These are phyloP conservation scores for Colletotrichum gloeosporioides DNA, from an alignment of 2,329 filamentous ascomycete species.

Conservation along the genomic window DNA sequence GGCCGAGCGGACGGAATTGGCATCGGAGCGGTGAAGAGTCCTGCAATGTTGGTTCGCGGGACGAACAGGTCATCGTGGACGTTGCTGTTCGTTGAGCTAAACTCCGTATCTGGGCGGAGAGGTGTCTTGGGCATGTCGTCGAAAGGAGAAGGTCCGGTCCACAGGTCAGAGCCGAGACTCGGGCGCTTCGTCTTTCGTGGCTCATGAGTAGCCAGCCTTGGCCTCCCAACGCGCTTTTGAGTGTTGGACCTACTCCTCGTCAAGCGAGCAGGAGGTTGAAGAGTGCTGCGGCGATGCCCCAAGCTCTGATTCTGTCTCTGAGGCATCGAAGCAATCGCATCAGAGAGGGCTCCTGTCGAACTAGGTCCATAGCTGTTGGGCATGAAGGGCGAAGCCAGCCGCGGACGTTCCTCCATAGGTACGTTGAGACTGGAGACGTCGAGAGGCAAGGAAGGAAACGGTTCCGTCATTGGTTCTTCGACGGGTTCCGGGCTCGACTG, in stretches of 20 bases:
- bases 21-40: constrained; percentile 36
- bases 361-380: constrained; percentile 67
- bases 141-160: constrained; percentile 47
- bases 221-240: constrained; percentile 54
- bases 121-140: constrained; percentile 25
- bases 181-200: constrained; percentile 56
- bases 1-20: neutral
- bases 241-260: constrained; percentile 56
- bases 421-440: constrained; percentile 20
- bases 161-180: constrained; percentile 60
- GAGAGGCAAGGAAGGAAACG: constrained; percentile 1
- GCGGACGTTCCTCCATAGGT: constrained; percentile 32
- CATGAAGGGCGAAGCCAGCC: constrained; percentile 60
- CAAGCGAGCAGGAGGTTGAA: constrained; percentile 60
- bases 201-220: constrained; percentile 50
- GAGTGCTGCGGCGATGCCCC: constrained; percentile 52
- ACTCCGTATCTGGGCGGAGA: constrained; percentile 30
- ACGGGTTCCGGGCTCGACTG: constrained; percentile 40
- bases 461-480: constrained; percentile 21
- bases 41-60: constrained; percentile 46
- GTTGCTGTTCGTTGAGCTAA: constrained; percentile 37
- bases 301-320: constrained; percentile 53
- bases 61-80: constrained; percentile 43
- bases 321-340: constrained; percentile 38
- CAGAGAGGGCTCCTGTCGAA: constrained; percentile 55